Conservation (phyloP, 257 asterid species). For the Solanum tacnaense region DNA sequence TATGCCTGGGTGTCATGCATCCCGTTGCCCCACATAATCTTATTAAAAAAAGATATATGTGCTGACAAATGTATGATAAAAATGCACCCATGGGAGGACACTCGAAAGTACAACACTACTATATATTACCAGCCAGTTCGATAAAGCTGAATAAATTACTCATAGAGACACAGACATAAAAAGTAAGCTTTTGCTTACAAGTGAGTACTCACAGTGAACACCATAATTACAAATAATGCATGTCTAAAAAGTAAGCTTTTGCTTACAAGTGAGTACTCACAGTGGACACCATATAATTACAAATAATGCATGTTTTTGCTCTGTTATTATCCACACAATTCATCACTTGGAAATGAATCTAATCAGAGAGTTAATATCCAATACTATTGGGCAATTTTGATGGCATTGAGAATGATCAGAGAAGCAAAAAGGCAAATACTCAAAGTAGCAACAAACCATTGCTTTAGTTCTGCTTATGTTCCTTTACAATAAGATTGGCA, state of each 20-base stretch:
- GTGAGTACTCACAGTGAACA: neutral
- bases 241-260: neutral
- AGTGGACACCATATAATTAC: neutral
- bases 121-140: neutral
- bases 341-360: neutral
- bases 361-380: neutral
- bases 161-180: neutral
- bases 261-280: neutral
- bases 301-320: neutral
- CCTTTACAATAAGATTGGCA: neutral
- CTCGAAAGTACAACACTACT: neutral
- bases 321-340: neutral
- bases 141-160: neutral
- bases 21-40: neutral
- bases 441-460: neutral
- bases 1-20: neutral
- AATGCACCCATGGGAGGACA: constrained; percentile 28
- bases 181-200: neutral
- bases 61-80: constrained; percentile 49
- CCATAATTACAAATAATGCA: neutral
- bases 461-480: neutral
- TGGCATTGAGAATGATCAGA: neutral
- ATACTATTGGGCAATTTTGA: neutral
- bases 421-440: neutral
- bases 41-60: constrained; percentile 18